These are phyloP conservation scores for Fusarium scirpi DNA, from an alignment of 2,329 filamentous ascomycete genomes.

Conservation along the genomic window DNA sequence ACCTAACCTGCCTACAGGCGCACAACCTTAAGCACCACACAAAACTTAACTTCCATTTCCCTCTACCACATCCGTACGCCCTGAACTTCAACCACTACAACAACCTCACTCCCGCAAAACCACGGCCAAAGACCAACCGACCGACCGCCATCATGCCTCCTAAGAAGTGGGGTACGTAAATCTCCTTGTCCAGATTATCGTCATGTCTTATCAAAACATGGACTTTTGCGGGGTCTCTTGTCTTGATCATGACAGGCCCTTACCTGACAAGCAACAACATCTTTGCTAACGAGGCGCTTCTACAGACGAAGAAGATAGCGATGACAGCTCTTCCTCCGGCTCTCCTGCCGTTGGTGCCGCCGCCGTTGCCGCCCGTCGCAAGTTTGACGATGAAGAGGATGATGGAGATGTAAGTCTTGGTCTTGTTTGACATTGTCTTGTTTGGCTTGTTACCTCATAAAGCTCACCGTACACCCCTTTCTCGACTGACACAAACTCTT, in stretches of 20 bases:
- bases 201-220: constrained; percentile 24
- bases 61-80: constrained; percentile 22
- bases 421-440: background rate
- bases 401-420: constrained; percentile 76
- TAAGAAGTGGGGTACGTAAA: constrained; percentile 58
- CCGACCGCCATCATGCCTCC: constrained; percentile 57
- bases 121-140: constrained; percentile 9
- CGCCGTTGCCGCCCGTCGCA: constrained; percentile 57
- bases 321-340: constrained; percentile 52
- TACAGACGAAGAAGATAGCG: constrained; percentile 57
- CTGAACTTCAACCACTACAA: constrained; percentile 1
- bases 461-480: too few relatives aligned
- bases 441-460: background rate
- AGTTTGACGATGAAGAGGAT: constrained; percentile 95
- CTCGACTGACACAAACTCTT: constrained; percentile 7
- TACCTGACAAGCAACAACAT: background rate
- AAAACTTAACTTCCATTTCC: constrained; percentile 39
- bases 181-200: constrained; percentile 9
- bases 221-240: constrained; percentile 26
- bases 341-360: constrained; percentile 55
- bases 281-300: constrained; percentile 22
- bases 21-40: constrained; percentile 32
- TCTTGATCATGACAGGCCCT: constrained; percentile 4
- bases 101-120: constrained; percentile 18
- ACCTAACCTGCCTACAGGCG: constrained; percentile 7